Evolutionary conservation across 352 stramenopile genomes (phyloP), one percentile per base, ranked within the genome.

Genomic region (Phytophthora aleatoria): DNA sequence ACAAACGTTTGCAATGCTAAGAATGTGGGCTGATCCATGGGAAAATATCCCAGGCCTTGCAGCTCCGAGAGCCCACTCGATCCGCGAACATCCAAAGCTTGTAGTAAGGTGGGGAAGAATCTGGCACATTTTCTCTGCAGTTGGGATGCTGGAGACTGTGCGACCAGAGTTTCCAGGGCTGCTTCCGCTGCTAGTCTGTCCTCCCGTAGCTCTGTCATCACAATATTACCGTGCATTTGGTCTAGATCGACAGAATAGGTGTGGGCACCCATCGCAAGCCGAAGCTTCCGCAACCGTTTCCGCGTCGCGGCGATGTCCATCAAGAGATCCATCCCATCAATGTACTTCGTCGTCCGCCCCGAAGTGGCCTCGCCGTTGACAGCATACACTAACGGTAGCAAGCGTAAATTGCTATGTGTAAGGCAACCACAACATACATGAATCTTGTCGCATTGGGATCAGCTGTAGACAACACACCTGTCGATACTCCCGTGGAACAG

Each of bases 301-400:
- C 72, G 67, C 2, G 60, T 35, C 6, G 59, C 28, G 53, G 66
- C 77, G 31, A 88, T 78, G 7, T 57, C 63, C 24, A 64, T 39
- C 15, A 91, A 65, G 20, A 89, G 33, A 28, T 81, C 77, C 77
- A 91, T 82, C 26, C 82, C 82, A 26, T 89, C 77, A 13, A n/a
- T 24, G 33, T 61, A 43, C 30, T 64, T 58, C 26, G 43, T 44
- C n/a, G 8, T 28, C 38, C 30, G 16, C 3, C 36, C 12, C 8
- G 11, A 1, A 43, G 5, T 45, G 30, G n/a, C 45, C 9, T 52
- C 20, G 28, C 24, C 33, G 5, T 36, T 31, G 5, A 3, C 50
- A 45, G 16, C 31, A 28, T 5, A 3, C 9, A 38, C 9, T 12
- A 31, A 45, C 10, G 69, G 50, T 20, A 77, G 11, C 20, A 64